Evolutionary conservation across 2,329 filamentous ascomycete species (phyloP), one percentile per base, ranked within the genome.

Genomic region (Ascochyta fabae): DNA sequence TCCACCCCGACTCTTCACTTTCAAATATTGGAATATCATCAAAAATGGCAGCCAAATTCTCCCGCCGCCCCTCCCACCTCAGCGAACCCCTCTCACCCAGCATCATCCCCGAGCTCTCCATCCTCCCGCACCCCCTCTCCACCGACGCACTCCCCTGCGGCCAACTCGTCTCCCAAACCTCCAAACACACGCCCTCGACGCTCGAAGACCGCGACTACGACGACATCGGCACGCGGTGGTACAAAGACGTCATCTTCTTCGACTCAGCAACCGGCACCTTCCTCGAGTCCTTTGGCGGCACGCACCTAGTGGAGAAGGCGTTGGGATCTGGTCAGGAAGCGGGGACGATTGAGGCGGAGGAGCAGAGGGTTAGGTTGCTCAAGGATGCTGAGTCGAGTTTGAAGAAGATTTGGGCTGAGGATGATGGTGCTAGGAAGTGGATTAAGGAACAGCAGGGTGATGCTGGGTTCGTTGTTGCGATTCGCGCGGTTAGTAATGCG

Each of bases 181-280:
- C 69, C 29, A 72, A 73, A 40, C 60, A 67, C 47, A 61, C 61
- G 6, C 60, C 71, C n/a, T 56, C 65, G 8, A 57, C 53, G 3
- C 67, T 75, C 35, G 61, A 67, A 48, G 67, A 74, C 60, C 65
- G 69, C 42, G 70, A 75, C 67, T 75, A 67, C 60, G 71, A 74
- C 39, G 72, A 75, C 53, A 58, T 70, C 26, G 71, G 70, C 59
- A 67, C 66, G 2, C 62, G 65, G 44, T 75, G 71, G 71, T 73
- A 74, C 68, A 75, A 75, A 46, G 71, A 74, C 33, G 71, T 75
- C 36, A 70, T 75, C 50, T 59, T 68, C 59, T 62, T 73, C 58
- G 58, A 67, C 56, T 31, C 58, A 4, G 49, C 52, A n/a, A 55
- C 61, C 12, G 67, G 66, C 27, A 36, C 48, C 48, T 73, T 75